Base-by-base conservation (phyloP, 108 stramenopile genomes). In the Nitzschia palea region DNA sequence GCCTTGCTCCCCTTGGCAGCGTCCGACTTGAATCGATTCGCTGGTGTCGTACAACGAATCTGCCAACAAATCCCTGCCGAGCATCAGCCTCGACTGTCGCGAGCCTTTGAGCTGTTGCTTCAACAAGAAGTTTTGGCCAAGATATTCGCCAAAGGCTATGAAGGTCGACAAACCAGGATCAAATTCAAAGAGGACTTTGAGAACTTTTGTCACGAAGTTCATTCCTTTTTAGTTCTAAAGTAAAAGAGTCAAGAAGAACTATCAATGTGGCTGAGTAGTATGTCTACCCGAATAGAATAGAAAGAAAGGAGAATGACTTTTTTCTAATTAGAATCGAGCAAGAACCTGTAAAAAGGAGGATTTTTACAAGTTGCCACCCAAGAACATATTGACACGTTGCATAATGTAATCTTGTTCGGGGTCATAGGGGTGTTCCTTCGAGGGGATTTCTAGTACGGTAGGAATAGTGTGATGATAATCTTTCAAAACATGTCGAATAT, bases 361-460 rank as follows among this genome's bases (percentile, higher is more conserved):
- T 25, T 14, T 64, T 45, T 74, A 74, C 29, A 59, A 44, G 1
- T 77, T 77, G 36, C 86, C 92, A 44, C 91, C 91, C 26, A 97
- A 86, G 77, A 94, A 94, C 90, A 97, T 90, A 77, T 95, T 96
- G 70, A 99, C 97, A 58, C 97, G 84, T 83, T 98, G 97, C 96
- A 99, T 97, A 68, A 99, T 97, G 76, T 94, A 96, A 87, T 99
- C 98, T 80, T 99, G 95, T 71, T 93, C 88, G 4, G 98, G 95
- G 71, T 99, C 96, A 63, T 98, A 98, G 51, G 96, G 98, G 77
- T 95, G 90, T 61, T 95, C 95, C 71, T 99, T 99, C 57, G 87
- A 89, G 25, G 98, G 98, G 65, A 99, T 99, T 68, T 99, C 98
- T 67, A 99, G 85, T 29, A 99, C 91, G 15, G 98, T 99, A 4